These are phyloP conservation scores for Solanum chiquidenum DNA, from an alignment of 257 asterid species.

Conservation along the genomic window DNA sequence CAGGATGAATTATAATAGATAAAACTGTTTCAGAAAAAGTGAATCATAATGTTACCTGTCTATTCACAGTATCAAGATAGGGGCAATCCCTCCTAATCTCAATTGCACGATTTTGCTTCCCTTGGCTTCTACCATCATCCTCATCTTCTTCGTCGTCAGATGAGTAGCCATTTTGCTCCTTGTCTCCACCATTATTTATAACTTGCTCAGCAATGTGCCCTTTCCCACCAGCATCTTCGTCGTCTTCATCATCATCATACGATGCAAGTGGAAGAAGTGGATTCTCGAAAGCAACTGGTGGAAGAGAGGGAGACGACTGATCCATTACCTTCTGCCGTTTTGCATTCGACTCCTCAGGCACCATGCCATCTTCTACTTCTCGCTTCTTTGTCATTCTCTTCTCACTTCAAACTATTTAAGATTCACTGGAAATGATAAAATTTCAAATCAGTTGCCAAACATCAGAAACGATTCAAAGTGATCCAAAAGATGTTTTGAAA, in stretches of 20 bases:
- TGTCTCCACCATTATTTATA: slow-evolving; percentile 3
- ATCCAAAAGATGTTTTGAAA: background rate
- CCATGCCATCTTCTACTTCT: slow-evolving; percentile 31
- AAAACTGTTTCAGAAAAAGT: background rate
- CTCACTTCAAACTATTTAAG: background rate
- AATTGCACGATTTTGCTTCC: slow-evolving; percentile 38
- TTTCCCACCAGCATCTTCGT: slow-evolving; percentile 22
- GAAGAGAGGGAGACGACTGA: slow-evolving; percentile 14
- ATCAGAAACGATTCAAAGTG: background rate
- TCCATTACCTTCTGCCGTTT: slow-evolving; percentile 49
- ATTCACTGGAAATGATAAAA: background rate
- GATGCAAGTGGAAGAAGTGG: slow-evolving; percentile 77
- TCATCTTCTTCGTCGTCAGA: slow-evolving; percentile 16
- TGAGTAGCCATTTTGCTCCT: slow-evolving; percentile 17
- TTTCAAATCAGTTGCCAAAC: background rate
- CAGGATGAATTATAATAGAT: background rate
- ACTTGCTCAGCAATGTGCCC: slow-evolving; percentile 6
- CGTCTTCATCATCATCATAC: slow-evolving; percentile 64
- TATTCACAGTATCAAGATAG: slow-evolving; percentile 85
- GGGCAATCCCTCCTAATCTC: slow-evolving; percentile 96
- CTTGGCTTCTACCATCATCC: slow-evolving; percentile 30
- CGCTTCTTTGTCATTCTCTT: slow-evolving; percentile 33
- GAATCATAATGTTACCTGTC: slow-evolving; percentile 56
- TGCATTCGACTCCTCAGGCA: slow-evolving; percentile 23
- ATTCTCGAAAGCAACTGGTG: slow-evolving; percentile 38